These are phyloP conservation scores for Citrullus mucosospermus DNA, from an alignment of 306 rosid species.

Conservation along the genomic window DNA sequence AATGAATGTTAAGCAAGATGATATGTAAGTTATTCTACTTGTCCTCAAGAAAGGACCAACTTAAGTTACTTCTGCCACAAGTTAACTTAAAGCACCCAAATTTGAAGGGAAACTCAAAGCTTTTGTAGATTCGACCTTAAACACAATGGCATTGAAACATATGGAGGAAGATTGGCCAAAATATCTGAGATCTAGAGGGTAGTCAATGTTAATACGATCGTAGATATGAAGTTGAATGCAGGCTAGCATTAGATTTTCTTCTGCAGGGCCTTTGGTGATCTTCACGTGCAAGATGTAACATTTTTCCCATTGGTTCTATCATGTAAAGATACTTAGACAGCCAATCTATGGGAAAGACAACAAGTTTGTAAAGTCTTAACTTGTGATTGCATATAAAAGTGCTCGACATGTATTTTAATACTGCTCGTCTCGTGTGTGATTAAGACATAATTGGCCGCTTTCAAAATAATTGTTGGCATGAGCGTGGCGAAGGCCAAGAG, in stretches of 20 bases:
- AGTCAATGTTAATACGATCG: neutral
- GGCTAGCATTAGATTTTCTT: neutral
- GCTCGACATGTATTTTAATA: too few relatives aligned
- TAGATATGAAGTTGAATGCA: neutral
- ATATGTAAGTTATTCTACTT: slow-evolving; percentile 10
- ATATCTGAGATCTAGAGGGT: neutral
- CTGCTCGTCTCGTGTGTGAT: too few relatives aligned
- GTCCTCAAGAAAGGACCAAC: neutral
- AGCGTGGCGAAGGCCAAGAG: slow-evolving; percentile 53
- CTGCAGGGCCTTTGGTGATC: too few relatives aligned
- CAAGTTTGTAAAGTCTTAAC: too few relatives aligned
- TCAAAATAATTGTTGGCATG: slow-evolving; percentile 19
- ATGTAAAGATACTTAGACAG: too few relatives aligned
- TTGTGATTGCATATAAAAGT: too few relatives aligned
- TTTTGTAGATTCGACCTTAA: neutral
- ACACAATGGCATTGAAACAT: neutral
- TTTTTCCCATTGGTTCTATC: too few relatives aligned
- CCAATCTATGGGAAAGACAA: too few relatives aligned
- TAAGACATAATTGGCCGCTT: too few relatives aligned
- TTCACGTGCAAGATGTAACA: too few relatives aligned
- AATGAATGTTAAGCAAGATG: slow-evolving; percentile 21
- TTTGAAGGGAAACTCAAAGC: neutral
- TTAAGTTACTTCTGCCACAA: neutral
- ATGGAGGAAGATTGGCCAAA: neutral
- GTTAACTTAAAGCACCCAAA: neutral